phyloP scores from a whole-genome alignment of 768 basidiomycete species.

The Lepiota venenata region DNA sequence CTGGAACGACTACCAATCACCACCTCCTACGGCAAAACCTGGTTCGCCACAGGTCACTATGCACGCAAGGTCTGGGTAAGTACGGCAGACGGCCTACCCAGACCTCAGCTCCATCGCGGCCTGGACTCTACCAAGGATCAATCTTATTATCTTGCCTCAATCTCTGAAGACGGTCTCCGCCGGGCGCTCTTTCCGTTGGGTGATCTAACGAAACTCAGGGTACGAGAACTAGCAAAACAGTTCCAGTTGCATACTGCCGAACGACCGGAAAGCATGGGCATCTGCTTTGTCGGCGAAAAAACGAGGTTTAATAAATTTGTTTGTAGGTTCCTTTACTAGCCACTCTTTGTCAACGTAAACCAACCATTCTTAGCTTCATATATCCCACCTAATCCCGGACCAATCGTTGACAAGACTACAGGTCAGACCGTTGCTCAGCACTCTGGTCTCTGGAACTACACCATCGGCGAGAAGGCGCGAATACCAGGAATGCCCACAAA shows the following conservation, averaged over 20 bases:
- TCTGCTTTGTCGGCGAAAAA: conserved; percentile 91
- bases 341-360: neutral
- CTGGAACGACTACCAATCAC: conserved; percentile 52
- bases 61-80: conserved; percentile 60
- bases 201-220: conserved; percentile 60
- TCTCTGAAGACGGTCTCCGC: conserved; percentile 60
- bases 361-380: conserved; percentile 64
- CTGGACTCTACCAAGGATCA: conserved; percentile 78
- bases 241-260: conserved; percentile 68
- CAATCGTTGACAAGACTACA: conserved; percentile 55
- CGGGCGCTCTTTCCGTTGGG: conserved; percentile 82
- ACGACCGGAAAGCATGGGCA: conserved; percentile 86
- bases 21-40: conserved; percentile 33
- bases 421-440: conserved; percentile 60
- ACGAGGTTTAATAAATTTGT: conserved; percentile 70
- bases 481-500: conserved; percentile 56
- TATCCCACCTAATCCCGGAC: conserved; percentile 63
- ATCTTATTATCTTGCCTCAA: conserved; percentile 84
- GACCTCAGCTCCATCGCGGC: conserved; percentile 53
- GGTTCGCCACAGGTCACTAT: conserved; percentile 89
- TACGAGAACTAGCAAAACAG: conserved; percentile 65
- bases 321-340: conserved; percentile 35
- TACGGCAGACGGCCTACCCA: conserved; percentile 17
- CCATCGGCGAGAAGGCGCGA: conserved; percentile 78
- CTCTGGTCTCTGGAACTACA: conserved; percentile 78